Base-by-base conservation (phyloP, 768 basidiomycete genomes). In the Heimioporus sp. region DNA sequence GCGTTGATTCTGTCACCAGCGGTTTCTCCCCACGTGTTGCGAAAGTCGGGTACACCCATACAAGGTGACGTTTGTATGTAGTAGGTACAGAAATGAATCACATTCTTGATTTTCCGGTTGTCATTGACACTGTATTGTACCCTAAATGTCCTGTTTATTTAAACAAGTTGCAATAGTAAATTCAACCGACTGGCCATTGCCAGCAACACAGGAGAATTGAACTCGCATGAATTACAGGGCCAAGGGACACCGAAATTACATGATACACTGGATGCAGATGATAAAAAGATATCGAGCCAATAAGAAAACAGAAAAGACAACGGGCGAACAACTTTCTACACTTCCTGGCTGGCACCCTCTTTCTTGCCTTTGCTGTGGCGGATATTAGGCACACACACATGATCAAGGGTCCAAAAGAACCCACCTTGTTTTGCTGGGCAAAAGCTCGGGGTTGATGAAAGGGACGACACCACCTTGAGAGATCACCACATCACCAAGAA, bases 391-490 rank as follows among this genome's bases (percentile, higher is more conserved):
- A 0, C 11, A 37, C 24, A 2, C 11, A 16, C 36, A 2, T 11
- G 11, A 51, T 37, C 12, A 5, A 47, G 2, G n/a, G 3, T 17
- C 9, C n/a, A 5, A 39, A 16, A 4, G 2, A 13, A 61, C 65
- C 16, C 4, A 70, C 67, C 69, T 56, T 35, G 67, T 45, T 45
- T 68, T 68, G 35, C 58, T 64, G 19, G 70, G 70, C 38, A 71
- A 53, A 9, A 71, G 56, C 34, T 70, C 74, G n/a, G 78, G 75
- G 62, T 79, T 76, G 65, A 84, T 82, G 68, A 74, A 76, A 17
- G 89, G 88, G 17, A 87, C 83, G 49, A 90, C 88, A 79, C 91
- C 92, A 72, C 92, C 92, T 69, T 93, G 90, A 20, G 88, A 91
- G 76, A 94, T 93, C 67, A 90, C 85, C 59, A 93, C 92, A 50